Base-by-base conservation (phyloP, 192 early-diverging fungal species). In the Cetraspora pellucida region DNA sequence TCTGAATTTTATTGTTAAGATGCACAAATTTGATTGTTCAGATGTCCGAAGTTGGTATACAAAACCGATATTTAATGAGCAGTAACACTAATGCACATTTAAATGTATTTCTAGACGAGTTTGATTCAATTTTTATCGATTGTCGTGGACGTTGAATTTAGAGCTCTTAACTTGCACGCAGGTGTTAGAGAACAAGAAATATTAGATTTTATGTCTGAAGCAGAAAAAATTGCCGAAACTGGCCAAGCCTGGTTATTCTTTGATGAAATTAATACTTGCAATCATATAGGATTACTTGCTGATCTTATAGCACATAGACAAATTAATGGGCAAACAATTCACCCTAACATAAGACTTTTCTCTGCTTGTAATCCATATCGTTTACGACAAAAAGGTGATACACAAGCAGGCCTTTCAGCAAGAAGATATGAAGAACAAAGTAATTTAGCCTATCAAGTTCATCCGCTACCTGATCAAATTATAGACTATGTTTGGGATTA, bases 361-460 rank as follows among this genome's bases (percentile, higher is more conserved):
- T 64, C 74, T 8, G 74, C 74, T 5, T 75, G 74, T 64, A 75
- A 75, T 65, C 74, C 74, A 27, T 75, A 75, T 44, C 74, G 74
- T 37, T 69, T 75, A 19, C 59, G 58, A 23, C 30, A 17, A 21
- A 75, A 58, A 23, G 31, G 25, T 11, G 61, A 28, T 13, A 75
- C 44, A 9, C 28, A 27, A 17, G 74, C 74, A 27, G 74, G 74
- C 5, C 66, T 75, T 45, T 30, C 19, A 44, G 31, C 21, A 37
- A 30, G 8, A 21, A 28, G 44, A 69, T 30, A 27, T 60, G 59
- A 75, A 25, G 74, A 75, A 44, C 66, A 66, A 64, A 75, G 74
- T 47, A 21, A 75, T 67, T 60, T 75, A 7, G 74, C 67, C 37
- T 75, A 75, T 59, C 74, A 75, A 45, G 74, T 75, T 45, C 21